Base-by-base conservation (phyloP, 139 green algal genomes). In the Yamagishiella unicocca region DNA sequence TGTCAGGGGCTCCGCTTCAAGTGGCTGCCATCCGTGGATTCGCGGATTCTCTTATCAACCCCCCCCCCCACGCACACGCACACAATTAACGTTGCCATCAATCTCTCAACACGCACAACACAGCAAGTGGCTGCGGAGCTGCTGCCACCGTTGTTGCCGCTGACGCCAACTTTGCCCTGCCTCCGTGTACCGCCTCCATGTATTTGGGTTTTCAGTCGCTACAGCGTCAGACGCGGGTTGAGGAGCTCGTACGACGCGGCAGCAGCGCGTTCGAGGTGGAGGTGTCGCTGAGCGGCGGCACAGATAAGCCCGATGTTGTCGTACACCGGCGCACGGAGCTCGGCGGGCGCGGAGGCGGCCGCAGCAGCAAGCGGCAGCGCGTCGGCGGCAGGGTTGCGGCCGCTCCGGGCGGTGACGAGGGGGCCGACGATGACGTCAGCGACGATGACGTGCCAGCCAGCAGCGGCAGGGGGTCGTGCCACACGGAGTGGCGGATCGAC, bases 201-300 rank as follows among this genome's bases (percentile, higher is more conserved):
- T n/a, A n/a, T n/a, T n/a, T n/a, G n/a, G 64, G 5, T 38, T 25
- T 61, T 83, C 91, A 96, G 92, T 67, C 97, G 22, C 91, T 98
- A 42, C 96, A 94, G 2, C 89, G 96, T 31, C 66, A 74, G 66
- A 74, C 31, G 22, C 31, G 37, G 21, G 33, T 35, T 19, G 66
- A 74, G 4, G 94, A 97, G 9, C 98, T 95, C 81, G 92, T 99
- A 70, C 87, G 93, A 33, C 88, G 94, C 1, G 96, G 96, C 22
- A 68, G 90, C 54, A 33, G 89, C 25, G 62, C 76, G 25, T 96
- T 90, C 29, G 93, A 79, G 43, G 91, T 94, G 33, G 87, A 96
- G 78, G 93, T 98, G 45, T 96, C 91, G 2, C 85, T 99, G 17
- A 81, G 73, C 25, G 91, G 88, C 25, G 92, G 91, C 14, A 72